Percentiles rank a stretch among this genome's conserved stretches.
phyloP scores from a whole-genome alignment of 306 rosid genomes.

The Cicer yamashitae region DNA sequence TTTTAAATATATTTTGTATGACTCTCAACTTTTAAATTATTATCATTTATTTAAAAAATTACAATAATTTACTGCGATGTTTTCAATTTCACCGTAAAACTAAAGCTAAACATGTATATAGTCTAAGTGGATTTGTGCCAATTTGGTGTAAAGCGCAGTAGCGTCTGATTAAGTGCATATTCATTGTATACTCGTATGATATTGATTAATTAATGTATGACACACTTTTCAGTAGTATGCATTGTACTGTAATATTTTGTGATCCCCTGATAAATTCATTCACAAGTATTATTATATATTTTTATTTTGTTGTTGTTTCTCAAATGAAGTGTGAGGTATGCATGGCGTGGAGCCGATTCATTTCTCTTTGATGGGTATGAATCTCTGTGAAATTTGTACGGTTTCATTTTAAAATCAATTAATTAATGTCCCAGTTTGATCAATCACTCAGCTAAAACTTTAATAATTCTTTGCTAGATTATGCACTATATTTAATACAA shows the following conservation, averaged over 20 bases:
- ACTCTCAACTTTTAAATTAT: too few species aligned
- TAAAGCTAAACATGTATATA: too few species aligned
- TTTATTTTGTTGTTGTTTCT: background rate
- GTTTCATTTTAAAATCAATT: conserved; percentile 64
- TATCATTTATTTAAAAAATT: too few species aligned
- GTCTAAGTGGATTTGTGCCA: too few species aligned
- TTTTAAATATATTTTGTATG: too few species aligned
- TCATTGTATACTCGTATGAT: conserved; percentile 37
- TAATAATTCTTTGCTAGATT: conserved; percentile 53
- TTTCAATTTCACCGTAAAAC: too few species aligned
- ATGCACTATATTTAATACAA: conserved; percentile 41
- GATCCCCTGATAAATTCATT: background rate
- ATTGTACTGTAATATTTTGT: background rate
- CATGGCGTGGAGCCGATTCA: conserved; percentile 69
- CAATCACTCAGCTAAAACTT: conserved; percentile 64
- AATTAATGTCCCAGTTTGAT: conserved; percentile 59
- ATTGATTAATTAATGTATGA: too few species aligned
- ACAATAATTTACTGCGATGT: too few species aligned
- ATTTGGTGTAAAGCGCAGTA: conserved; percentile 40
- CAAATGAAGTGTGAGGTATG: conserved; percentile 49
- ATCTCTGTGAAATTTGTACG: conserved; percentile 60
- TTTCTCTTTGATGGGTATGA: conserved; percentile 55
- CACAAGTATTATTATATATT: background rate
- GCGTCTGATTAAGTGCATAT: conserved; percentile 48
- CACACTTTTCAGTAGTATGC: too few species aligned